Evolutionary conservation across 2,329 filamentous ascomycete genomes (phyloP).

Genomic region (Ophiobolus disseminans): DNA sequence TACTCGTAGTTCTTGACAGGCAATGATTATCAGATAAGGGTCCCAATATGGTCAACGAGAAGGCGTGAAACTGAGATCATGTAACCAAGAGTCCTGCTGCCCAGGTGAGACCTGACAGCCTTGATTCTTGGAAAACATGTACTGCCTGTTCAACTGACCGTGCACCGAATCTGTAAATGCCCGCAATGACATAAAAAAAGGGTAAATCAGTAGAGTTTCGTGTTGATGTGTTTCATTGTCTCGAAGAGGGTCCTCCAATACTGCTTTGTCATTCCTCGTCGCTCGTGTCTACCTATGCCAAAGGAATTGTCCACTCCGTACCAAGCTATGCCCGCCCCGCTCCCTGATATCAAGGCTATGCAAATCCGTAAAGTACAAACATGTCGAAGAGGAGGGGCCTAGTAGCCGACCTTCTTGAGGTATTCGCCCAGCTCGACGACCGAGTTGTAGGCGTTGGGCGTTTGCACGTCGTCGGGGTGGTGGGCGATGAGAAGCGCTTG

Average conservation of each 20-base stretch:
- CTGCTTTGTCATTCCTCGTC: slow-evolving; percentile 16
- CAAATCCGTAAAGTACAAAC: slow-evolving; percentile 49
- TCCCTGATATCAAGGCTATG: slow-evolving; percentile 34
- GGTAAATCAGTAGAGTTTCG: too few relatives aligned
- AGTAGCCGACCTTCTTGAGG: slow-evolving; percentile 80
- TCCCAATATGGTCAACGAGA: too few relatives aligned
- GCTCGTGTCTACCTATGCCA: slow-evolving; percentile 15
- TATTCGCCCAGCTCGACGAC: slow-evolving; percentile 89
- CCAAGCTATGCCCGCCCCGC: slow-evolving; percentile 10
- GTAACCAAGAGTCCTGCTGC: too few relatives aligned
- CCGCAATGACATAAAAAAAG: too few relatives aligned
- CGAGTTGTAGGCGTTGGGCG: slow-evolving; percentile 76
- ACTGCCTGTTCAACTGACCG: too few relatives aligned
- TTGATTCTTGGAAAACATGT: too few relatives aligned
- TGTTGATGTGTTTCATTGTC: slow-evolving; percentile 19
- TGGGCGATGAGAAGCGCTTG: slow-evolving; percentile 89
- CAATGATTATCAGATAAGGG: too few relatives aligned
- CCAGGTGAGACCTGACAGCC: too few relatives aligned
- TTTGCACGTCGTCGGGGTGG: slow-evolving; percentile 76
- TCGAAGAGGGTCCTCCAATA: slow-evolving; percentile 13
- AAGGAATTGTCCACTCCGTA: slow-evolving; percentile 3
- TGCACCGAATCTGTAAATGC: too few relatives aligned
- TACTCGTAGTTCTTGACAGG: too few relatives aligned
- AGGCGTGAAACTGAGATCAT: too few relatives aligned
- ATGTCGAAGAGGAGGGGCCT: slow-evolving; percentile 38